phyloP scores from a whole-genome alignment of 1,284 basidiomycete genomes.

The Pseudozyma tsukubaensis region DNA sequence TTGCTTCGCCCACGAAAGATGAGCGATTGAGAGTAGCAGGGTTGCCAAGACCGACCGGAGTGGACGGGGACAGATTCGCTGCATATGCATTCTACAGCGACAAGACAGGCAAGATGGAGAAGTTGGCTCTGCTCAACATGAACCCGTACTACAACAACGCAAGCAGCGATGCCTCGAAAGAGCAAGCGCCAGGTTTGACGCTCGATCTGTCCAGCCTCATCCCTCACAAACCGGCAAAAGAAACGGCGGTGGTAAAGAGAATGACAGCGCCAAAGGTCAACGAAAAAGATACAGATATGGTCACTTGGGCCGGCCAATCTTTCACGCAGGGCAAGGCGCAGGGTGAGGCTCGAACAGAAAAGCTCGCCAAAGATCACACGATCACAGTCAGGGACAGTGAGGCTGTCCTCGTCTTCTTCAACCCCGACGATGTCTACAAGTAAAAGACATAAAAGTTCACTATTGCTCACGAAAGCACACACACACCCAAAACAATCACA shows the following conservation, averaged over 20 bases:
- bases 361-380: background rate
- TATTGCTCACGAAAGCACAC: too few species aligned
- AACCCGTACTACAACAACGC: conserved; percentile 11
- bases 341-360: conserved; percentile 3
- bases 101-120: background rate
- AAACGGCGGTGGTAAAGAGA: background rate
- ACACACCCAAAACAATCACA: too few species aligned
- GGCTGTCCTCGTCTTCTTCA: conserved; percentile 13
- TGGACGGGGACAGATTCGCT: background rate
- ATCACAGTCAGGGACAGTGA: conserved; percentile 8
- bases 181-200: background rate
- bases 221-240: background rate
- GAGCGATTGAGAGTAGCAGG: conserved; percentile 2
- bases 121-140: conserved; percentile 10
- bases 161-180: background rate
- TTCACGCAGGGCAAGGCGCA: conserved; percentile 8
- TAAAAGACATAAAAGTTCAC: background rate
- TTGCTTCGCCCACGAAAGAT: background rate
- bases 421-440: conserved; percentile 3
- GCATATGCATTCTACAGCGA: conserved; percentile 13
- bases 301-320: conserved; percentile 18
- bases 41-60: background rate
- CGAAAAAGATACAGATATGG: conserved; percentile 6
- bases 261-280: conserved; percentile 11
- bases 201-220: conserved; percentile 5